phyloP scores from a whole-genome alignment of 2,329 filamentous ascomycete species.

The Nemania diffusa region DNA sequence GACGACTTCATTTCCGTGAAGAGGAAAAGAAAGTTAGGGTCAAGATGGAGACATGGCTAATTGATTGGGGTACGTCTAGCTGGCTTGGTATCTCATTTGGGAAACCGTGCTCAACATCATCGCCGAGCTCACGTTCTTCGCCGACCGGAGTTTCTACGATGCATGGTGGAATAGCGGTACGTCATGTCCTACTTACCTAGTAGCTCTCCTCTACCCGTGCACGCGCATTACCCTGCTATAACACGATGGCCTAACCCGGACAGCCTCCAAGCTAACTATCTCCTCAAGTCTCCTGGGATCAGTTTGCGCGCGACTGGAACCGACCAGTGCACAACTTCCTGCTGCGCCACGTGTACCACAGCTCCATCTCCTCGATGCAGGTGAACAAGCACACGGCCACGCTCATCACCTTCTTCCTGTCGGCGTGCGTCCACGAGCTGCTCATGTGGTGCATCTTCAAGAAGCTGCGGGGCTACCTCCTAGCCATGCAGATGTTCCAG shows the following conservation, averaged over 20 bases:
- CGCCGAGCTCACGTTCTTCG: conserved; percentile 80
- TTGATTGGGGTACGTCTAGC: conserved; percentile 45
- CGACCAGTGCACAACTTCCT: conserved; percentile 81
- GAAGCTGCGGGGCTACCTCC: conserved; percentile 78
- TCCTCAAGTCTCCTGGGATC: conserved; percentile 70
- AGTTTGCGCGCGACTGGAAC: conserved; percentile 85
- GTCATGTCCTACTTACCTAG: conserved; percentile 29
- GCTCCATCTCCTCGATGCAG: conserved; percentile 77
- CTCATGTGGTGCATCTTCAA: conserved; percentile 85
- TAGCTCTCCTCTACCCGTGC: no score
- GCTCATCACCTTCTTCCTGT: conserved; percentile 78
- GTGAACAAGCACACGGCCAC: conserved; percentile 77
- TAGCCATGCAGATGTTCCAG: conserved; percentile 79
- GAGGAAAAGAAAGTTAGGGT: no score
- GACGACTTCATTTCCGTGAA: no score
- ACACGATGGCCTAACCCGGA: not conserved
- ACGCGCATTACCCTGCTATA: not conserved
- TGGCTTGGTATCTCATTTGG: conserved; percentile 87
- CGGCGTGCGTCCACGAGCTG: conserved; percentile 77
- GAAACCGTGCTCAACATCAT: conserved; percentile 78
- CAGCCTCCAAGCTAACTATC: not conserved
- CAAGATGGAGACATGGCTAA: not conserved
- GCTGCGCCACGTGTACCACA: conserved; percentile 82
- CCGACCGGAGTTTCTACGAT: conserved; percentile 77
- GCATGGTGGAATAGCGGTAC: conserved; percentile 71